Base-by-base conservation (phyloP, 768 basidiomycete species). In the Dioszegia crocea region DNA sequence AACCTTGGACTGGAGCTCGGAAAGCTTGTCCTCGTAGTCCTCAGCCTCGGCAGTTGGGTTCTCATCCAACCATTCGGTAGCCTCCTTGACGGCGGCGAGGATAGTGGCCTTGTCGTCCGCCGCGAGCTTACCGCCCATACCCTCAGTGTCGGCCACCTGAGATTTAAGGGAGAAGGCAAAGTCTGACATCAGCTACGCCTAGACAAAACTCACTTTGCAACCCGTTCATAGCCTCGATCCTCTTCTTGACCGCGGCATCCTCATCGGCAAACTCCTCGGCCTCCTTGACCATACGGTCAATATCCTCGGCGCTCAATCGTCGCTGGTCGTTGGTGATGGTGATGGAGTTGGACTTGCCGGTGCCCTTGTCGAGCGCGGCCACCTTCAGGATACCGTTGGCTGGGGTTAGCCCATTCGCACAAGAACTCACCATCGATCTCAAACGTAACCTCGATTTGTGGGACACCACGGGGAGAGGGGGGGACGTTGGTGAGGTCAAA, bases 401-500 rank as follows among this genome's bases (percentile, higher is more conserved):
- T n/a, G n/a, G n/a, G n/a, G n/a, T n/a, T n/a, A n/a, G n/a, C n/a
- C n/a, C n/a, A n/a, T n/a, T n/a, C n/a, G n/a, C n/a, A n/a, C n/a
- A n/a, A n/a, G n/a, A n/a, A n/a, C n/a, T n/a, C n/a, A n/a, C n/a
- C n/a, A 71, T 97, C 93, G 63, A 98, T 91, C 73, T 98, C 93
- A 79, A 98, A 97, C 43, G 91, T 94, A 73, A 98, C 93, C 78
- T 97, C 93, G 67, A 97, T 83, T 73, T 96, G 94, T 73, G 94
- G 94, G 67, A 94, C 91, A 82, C 93, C 93, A 80, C 93, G 90
- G 62, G 94, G 94, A 24, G 93, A 91, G 39, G 94, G 92, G 21
- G 89, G 93, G 62, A 97, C 97, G 57, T 92, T 90, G 61, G 89
- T 88, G 30, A 98, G 87, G 80, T 97, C 92, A 78, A 97, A 98